Conservation (phyloP, 352 stramenopile genomes). For the Aphanomyces invadans region DNA sequence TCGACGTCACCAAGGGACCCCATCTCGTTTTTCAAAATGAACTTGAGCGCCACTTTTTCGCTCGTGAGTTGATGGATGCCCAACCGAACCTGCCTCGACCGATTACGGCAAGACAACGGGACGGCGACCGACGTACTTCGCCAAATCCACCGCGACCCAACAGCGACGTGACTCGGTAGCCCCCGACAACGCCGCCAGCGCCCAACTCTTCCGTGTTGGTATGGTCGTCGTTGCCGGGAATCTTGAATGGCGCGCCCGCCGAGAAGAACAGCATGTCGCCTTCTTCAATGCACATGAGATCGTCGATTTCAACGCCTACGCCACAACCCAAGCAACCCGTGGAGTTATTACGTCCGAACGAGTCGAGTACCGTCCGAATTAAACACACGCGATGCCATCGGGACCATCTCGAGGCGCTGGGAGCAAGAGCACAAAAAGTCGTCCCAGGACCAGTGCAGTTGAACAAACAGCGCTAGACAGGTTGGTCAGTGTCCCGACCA, state of each 20-base stretch:
- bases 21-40: slow-evolving; percentile 86
- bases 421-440: slow-evolving; percentile 78
- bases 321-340: neutral
- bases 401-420: slow-evolving; percentile 73
- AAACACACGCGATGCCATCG: slow-evolving; percentile 74
- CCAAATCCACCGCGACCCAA: slow-evolving; percentile 76
- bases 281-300: slow-evolving; percentile 88
- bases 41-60: slow-evolving; percentile 83
- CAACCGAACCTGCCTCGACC: slow-evolving; percentile 32
- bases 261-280: slow-evolving; percentile 88
- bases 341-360: neutral
- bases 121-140: slow-evolving; percentile 33
- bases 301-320: slow-evolving; percentile 71
- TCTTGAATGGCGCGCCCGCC: slow-evolving; percentile 64
- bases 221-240: slow-evolving; percentile 44
- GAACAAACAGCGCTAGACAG: slow-evolving; percentile 54
- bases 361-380: slow-evolving; percentile 52
- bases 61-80: slow-evolving; percentile 78
- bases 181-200: slow-evolving; percentile 60
- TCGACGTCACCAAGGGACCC: slow-evolving; percentile 79
- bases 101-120: neutral
- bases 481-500: neutral
- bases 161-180: slow-evolving; percentile 73
- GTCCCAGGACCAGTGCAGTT: slow-evolving; percentile 80
- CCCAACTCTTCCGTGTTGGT: slow-evolving; percentile 39